Conservation (phyloP, 306 rosid species). For the Lablab purpureus region DNA sequence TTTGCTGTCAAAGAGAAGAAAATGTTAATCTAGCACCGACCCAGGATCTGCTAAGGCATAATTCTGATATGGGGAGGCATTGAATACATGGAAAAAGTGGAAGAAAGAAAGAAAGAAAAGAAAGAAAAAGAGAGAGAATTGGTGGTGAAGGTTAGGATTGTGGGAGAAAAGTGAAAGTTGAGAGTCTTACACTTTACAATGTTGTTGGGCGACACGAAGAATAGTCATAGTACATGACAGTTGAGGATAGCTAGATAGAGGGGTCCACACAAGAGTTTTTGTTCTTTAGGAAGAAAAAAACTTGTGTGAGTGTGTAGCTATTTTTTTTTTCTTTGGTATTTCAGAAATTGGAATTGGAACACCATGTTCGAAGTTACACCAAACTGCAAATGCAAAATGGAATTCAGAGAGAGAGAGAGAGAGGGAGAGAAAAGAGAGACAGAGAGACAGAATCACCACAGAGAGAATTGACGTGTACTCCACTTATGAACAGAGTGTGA, state of each 20-base stretch:
- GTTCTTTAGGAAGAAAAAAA: slow-evolving; percentile 37
- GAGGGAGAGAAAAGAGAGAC: too few relatives aligned
- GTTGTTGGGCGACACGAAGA: slow-evolving; percentile 67
- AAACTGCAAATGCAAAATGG: slow-evolving; percentile 17
- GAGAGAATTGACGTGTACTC: slow-evolving; percentile 49
- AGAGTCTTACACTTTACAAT: slow-evolving; percentile 48
- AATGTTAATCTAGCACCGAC: slow-evolving; percentile 70
- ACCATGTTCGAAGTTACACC: slow-evolving; percentile 52
- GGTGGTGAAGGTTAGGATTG: slow-evolving; percentile 42
- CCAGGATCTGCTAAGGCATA: slow-evolving; percentile 58
- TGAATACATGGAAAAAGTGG: slow-evolving; percentile 70
- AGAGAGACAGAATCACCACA: neutral
- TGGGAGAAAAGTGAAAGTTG: slow-evolving; percentile 53
- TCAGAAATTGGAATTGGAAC: neutral
- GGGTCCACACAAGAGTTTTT: slow-evolving; percentile 60
- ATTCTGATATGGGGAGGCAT: slow-evolving; percentile 62
- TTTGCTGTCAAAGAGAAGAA: slow-evolving; percentile 60
- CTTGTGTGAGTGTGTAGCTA: neutral
- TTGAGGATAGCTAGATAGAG: slow-evolving; percentile 54
- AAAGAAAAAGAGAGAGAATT: slow-evolving; percentile 45
- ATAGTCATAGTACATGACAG: slow-evolving; percentile 60
- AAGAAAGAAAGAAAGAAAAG: slow-evolving; percentile 12
- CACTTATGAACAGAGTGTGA: slow-evolving; percentile 30
- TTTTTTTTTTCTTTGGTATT: slow-evolving; percentile 23
- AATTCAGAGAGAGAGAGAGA: neutral